Conservation (phyloP, 2,329 filamentous ascomycete species). For the Anisogramma anomala region DNA sequence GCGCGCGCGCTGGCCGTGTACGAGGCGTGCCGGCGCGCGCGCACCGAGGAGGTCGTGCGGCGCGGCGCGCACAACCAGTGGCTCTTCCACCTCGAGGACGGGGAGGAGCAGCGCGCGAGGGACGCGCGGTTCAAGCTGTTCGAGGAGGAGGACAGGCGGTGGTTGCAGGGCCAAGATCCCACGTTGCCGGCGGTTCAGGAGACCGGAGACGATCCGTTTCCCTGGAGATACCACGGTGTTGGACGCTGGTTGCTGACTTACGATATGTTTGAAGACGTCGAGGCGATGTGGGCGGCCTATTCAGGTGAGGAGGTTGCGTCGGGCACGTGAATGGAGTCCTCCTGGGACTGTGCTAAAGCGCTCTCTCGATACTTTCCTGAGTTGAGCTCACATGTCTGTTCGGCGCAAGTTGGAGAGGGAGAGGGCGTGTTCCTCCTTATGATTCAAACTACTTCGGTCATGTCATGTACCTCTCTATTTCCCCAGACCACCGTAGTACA, state of each 20-base stretch:
- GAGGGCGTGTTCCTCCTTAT: too few species aligned
- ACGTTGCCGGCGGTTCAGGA: slow-evolving; percentile 19
- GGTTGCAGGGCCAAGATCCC: slow-evolving; percentile 19
- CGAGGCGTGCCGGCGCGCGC: slow-evolving; percentile 43
- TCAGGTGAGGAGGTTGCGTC: too few species aligned
- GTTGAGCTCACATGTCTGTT: too few species aligned
- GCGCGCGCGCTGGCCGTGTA: slow-evolving; percentile 33
- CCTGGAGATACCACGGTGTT: slow-evolving; percentile 30
- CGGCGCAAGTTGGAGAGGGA: too few species aligned
- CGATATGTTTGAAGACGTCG: slow-evolving; percentile 28
- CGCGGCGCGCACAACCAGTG: slow-evolving; percentile 50
- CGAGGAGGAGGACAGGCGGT: slow-evolving; percentile 22
- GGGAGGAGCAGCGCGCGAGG: slow-evolving; percentile 40
- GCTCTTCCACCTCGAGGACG: slow-evolving; percentile 51
- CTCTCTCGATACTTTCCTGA: too few species aligned
- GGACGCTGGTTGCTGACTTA: slow-evolving; percentile 30
- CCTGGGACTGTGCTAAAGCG: too few species aligned
- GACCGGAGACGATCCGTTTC: slow-evolving; percentile 30
- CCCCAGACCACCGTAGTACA: too few species aligned
- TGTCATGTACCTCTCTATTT: too few species aligned
- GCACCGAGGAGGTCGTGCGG: slow-evolving; percentile 48
- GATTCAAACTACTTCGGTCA: too few species aligned
- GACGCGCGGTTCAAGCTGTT: slow-evolving; percentile 29
- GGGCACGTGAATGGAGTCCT: too few species aligned
- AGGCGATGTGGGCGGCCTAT: slow-evolving; percentile 26